A percentile compares a stretch with the other conserved stretches of the same genome.
Conservation (phyloP, 129 eudicot genomes). For the Ambrosia artemisiifolia region DNA sequence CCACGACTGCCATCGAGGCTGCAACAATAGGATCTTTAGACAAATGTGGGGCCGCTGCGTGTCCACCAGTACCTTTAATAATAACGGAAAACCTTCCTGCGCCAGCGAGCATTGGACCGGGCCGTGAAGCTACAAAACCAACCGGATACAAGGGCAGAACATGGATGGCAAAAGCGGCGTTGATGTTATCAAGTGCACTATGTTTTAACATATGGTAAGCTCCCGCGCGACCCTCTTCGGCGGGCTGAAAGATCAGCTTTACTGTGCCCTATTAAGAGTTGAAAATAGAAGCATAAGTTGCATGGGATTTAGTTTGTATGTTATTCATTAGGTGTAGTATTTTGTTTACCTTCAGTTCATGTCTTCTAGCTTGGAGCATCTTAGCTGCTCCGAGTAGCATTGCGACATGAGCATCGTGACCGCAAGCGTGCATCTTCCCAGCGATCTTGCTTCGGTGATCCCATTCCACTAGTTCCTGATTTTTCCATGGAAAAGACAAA, state of each 20-base stretch:
- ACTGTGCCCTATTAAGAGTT: slow-evolving; percentile 44
- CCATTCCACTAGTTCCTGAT: slow-evolving; percentile 59
- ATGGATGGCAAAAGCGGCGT: slow-evolving; percentile 51
- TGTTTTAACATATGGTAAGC: slow-evolving; percentile 57
- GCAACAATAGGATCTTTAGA: slow-evolving; percentile 56
- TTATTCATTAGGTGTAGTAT: background rate
- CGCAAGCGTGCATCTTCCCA: slow-evolving; percentile 73
- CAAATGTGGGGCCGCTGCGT: slow-evolving; percentile 50
- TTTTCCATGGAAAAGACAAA: background rate
- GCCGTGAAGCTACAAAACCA: slow-evolving; percentile 32
- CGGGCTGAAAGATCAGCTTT: slow-evolving; percentile 65
- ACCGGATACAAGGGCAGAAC: slow-evolving; percentile 42
- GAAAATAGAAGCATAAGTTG: background rate
- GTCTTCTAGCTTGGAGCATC: slow-evolving; percentile 43
- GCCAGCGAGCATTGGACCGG: slow-evolving; percentile 59
- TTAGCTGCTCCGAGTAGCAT: slow-evolving; percentile 76
- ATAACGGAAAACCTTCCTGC: slow-evolving; percentile 45
- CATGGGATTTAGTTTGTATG: background rate
- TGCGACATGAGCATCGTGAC: slow-evolving; percentile 68
- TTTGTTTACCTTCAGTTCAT: slow-evolving; percentile 45
- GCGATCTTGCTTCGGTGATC: slow-evolving; percentile 52
- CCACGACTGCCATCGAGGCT: slow-evolving; percentile 48
- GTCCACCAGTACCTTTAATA: slow-evolving; percentile 55
- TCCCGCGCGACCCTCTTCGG: slow-evolving; percentile 60
- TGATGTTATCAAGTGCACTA: slow-evolving; percentile 40